Percentiles rank a stretch among this genome's conserved stretches.
phyloP scores from a whole-genome alignment of 352 stramenopile genomes.

The Globisporangium takayamanum region DNA sequence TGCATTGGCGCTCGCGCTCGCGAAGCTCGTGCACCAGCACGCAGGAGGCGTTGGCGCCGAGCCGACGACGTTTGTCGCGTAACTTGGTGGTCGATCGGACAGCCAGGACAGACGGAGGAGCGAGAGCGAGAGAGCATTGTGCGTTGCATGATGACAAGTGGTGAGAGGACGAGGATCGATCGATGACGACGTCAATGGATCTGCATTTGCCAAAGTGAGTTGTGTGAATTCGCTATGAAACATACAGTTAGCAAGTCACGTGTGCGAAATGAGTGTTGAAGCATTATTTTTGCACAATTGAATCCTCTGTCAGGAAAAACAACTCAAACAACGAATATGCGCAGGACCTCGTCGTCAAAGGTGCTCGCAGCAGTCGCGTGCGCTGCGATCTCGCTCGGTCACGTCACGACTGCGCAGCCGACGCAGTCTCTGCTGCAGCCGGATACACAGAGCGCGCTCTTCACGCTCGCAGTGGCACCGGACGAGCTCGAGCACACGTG shows the following conservation, averaged over 20 bases:
- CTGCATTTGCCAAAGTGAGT: no score
- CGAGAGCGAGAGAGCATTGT: background rate
- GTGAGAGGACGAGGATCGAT: background rate
- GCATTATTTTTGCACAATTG: no score
- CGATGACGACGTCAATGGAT: no score
- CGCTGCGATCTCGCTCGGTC: background rate
- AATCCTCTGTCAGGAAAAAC: no score
- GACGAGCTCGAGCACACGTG: slow-evolving; percentile 1
- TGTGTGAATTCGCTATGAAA: no score
- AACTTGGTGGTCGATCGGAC: slow-evolving; percentile 6
- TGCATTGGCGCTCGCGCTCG: slow-evolving; percentile 82
- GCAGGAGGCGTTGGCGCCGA: slow-evolving; percentile 61
- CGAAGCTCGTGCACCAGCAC: slow-evolving; percentile 71
- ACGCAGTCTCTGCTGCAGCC: background rate
- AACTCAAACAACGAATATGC: no score
- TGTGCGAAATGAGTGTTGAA: no score
- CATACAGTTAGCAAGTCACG: no score
- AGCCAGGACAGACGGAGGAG: no score
- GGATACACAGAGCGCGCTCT: background rate
- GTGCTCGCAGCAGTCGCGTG: background rate
- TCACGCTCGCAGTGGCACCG: background rate
- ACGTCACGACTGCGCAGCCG: background rate
- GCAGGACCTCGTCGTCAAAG: no score
- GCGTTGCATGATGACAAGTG: background rate
- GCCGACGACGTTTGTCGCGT: slow-evolving; percentile 66